A percentile compares a stretch with the other conserved stretches of the same genome.
These are phyloP conservation scores for Botrytis medusae DNA, from an alignment of 2,329 filamentous ascomycete species.

Conservation along the genomic window DNA sequence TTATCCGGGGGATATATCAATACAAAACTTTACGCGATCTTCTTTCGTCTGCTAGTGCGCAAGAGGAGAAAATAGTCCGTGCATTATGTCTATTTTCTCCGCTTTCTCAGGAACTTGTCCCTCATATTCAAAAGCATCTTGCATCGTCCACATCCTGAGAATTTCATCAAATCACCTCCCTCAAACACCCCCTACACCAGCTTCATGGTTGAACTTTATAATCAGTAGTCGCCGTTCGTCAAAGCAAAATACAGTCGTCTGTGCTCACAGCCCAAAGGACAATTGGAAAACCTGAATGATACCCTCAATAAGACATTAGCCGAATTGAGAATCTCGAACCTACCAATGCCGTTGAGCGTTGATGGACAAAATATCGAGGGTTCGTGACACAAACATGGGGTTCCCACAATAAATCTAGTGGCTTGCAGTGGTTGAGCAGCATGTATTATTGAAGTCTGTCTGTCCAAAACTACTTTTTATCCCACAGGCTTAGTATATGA, in stretches of 20 bases:
- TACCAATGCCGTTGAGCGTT: neutral
- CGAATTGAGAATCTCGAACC: neutral
- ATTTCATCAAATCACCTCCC: neutral
- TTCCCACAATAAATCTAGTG: neutral
- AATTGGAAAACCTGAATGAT: neutral
- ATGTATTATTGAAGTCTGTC: neutral
- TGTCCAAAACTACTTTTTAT: neutral
- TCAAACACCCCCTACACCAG: too few species aligned
- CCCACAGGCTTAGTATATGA: neutral
- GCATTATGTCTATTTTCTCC: neutral
- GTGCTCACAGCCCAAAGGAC: neutral
- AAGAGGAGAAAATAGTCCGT: neutral
- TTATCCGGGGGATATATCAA: neutral
- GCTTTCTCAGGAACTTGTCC: neutral
- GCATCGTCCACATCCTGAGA: neutral
- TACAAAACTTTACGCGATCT: neutral
- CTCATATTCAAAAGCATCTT: neutral
- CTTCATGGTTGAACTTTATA: neutral
- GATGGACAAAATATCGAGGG: neutral
- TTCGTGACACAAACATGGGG: neutral
- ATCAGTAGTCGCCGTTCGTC: neutral
- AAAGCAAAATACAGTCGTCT: neutral
- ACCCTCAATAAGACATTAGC: neutral
- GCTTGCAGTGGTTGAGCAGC: neutral
- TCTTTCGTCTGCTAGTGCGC: neutral